Conservation (phyloP, 768 basidiomycete species). For the Chalciporus piperatus region DNA sequence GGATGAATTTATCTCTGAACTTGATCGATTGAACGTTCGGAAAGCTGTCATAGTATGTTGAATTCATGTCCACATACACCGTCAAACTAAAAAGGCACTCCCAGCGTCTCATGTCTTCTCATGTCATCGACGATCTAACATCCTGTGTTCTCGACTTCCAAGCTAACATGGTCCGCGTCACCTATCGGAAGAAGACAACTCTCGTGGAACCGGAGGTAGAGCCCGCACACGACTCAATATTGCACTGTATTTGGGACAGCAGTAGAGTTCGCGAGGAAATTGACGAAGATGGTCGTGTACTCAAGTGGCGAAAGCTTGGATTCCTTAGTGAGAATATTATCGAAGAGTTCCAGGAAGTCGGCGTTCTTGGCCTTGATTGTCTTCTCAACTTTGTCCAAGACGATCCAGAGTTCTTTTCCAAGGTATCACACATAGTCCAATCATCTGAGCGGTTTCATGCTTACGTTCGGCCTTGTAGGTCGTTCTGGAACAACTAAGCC, state of each 20-base stretch:
- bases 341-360: slow-evolving; percentile 75
- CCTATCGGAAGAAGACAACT: slow-evolving; percentile 78
- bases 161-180: slow-evolving; percentile 76
- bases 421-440: slow-evolving; percentile 39
- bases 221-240: slow-evolving; percentile 50
- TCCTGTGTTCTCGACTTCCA: slow-evolving; percentile 88
- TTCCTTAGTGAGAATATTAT: slow-evolving; percentile 73
- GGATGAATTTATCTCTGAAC: slow-evolving; percentile 72
- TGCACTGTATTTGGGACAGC: slow-evolving; percentile 67
- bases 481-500: slow-evolving; percentile 75
- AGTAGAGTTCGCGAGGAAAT: slow-evolving; percentile 55
- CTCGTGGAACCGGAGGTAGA: slow-evolving; percentile 68
- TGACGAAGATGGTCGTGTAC: slow-evolving; percentile 44
- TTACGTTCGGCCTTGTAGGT: slow-evolving; percentile 42
- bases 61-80: background rate
- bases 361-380: slow-evolving; percentile 79
- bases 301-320: slow-evolving; percentile 79
- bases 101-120: slow-evolving; percentile 80
- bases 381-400: slow-evolving; percentile 70
- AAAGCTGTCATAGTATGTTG: slow-evolving; percentile 76
- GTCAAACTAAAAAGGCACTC: slow-evolving; percentile 8
- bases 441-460: background rate
- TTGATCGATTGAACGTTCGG: slow-evolving; percentile 74
- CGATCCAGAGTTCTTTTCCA: slow-evolving; percentile 71
- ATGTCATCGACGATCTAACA: slow-evolving; percentile 76